Evolutionary conservation across 2,329 filamentous ascomycete species (phyloP).

Genomic region (Beauveria varroae): DNA sequence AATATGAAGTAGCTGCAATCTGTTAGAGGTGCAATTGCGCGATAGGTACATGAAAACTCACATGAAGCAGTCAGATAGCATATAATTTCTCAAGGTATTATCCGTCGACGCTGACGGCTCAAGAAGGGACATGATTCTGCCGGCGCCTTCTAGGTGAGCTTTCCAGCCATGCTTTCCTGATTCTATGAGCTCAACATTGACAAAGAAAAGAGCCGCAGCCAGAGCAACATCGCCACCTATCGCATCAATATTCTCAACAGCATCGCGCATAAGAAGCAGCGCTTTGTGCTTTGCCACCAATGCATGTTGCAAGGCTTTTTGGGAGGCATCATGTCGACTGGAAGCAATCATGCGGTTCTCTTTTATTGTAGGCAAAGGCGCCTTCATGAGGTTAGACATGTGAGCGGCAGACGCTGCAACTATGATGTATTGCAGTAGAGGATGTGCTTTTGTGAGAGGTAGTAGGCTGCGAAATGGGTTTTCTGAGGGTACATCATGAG

Average conservation of each 20-base stretch:
- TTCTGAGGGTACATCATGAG: slow-evolving; percentile 33
- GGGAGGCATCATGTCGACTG: slow-evolving; percentile 17
- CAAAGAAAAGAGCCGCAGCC: slow-evolving; percentile 40
- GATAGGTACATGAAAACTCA: slow-evolving; percentile 17
- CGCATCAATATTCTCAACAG: slow-evolving; percentile 30
- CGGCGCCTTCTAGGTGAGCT: slow-evolving; percentile 39
- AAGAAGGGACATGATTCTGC: slow-evolving; percentile 34
- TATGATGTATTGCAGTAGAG: slow-evolving; percentile 38
- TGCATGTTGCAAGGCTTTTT: slow-evolving; percentile 32
- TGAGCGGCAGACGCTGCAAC: slow-evolving; percentile 42
- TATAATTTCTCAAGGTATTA: slow-evolving; percentile 33
- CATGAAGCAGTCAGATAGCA: slow-evolving; percentile 42
- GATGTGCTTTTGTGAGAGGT: slow-evolving; percentile 32
- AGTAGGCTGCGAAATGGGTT: slow-evolving; percentile 42
- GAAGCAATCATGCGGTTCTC: slow-evolving; percentile 7
- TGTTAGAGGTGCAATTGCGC: neutral
- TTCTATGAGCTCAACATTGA: slow-evolving; percentile 44
- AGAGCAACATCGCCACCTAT: slow-evolving; percentile 34
- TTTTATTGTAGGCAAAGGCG: slow-evolving; percentile 19
- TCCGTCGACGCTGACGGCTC: slow-evolving; percentile 26
- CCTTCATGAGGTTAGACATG: slow-evolving; percentile 35
- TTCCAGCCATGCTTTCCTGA: slow-evolving; percentile 41
- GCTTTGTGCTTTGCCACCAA: slow-evolving; percentile 39
- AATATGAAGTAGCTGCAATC: slow-evolving; percentile 35
- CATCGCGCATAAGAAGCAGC: slow-evolving; percentile 32